Evolutionary conservation across 139 green algal species (phyloP), one percentile per base, ranked within the genome.

Genomic region (Chlamydomonas sphaeroides): DNA sequence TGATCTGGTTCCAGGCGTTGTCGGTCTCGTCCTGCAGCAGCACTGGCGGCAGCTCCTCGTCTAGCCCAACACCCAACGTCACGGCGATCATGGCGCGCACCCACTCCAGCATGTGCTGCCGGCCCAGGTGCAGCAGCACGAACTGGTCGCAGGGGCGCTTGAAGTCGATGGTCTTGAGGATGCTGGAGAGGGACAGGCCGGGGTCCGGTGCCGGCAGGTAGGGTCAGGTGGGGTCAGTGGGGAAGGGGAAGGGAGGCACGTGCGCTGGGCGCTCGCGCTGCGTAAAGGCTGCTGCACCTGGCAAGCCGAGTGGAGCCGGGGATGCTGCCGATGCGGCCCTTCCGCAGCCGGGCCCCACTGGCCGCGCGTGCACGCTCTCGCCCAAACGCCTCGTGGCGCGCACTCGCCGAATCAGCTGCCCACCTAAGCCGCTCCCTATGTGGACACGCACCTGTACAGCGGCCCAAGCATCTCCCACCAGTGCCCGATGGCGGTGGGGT

Each of bases 381-480:
- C n/a, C n/a, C n/a, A n/a, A n/a, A n/a, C n/a, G n/a, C n/a, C n/a
- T n/a, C n/a, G n/a, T n/a, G n/a, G n/a, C n/a, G n/a, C n/a, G n/a
- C n/a, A n/a, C n/a, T n/a, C n/a, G n/a, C n/a, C n/a, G n/a, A n/a
- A n/a, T n/a, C n/a, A n/a, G n/a, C n/a, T n/a, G n/a, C n/a, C n/a
- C n/a, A n/a, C n/a, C n/a, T n/a, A n/a, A n/a, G n/a, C n/a, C n/a
- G n/a, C n/a, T n/a, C n/a, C n/a, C n/a, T n/a, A n/a, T n/a, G n/a
- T n/a, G n/a, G n/a, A n/a, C n/a, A n/a, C n/a, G n/a, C 61, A 82
- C 75, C 75, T 80, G 84, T 91, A 96, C 59, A 98, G 88, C 2
- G 95, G 95, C 30, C 92, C 93, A 70, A 98, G 87, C 89, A 97
- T 94, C 84, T 98, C 95, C 87, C 90, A 92, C 94, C 94, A 98